phyloP scores from a whole-genome alignment of 139 green algal genomes.

The Volvox africanus region DNA sequence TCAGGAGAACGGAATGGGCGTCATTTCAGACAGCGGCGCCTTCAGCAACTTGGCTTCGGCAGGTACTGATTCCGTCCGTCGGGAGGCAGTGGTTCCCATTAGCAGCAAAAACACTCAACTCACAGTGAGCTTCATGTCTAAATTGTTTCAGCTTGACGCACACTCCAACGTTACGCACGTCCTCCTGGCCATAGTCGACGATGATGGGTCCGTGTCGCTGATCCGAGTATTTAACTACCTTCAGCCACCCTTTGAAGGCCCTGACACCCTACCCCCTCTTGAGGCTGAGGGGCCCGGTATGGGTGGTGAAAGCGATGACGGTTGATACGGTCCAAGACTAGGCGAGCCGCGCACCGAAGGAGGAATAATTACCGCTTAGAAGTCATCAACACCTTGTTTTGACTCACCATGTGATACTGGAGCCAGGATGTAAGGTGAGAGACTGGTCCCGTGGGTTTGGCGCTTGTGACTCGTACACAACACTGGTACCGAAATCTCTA shows the following conservation, averaged over 20 bases:
- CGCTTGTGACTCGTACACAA: no score
- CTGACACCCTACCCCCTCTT: conserved; percentile 41
- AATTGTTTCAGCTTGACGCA: conserved; percentile 44
- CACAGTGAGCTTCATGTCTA: conserved; percentile 19
- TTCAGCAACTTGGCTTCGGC: not conserved
- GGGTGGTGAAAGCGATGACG: conserved; percentile 30
- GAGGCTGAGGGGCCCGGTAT: not conserved
- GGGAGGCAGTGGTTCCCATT: conserved; percentile 53
- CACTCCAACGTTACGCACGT: conserved; percentile 43
- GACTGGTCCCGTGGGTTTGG: no score
- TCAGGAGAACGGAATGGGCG: not conserved
- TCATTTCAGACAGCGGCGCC: not conserved
- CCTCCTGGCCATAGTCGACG: conserved; percentile 58
- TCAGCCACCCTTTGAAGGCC: conserved; percentile 61
- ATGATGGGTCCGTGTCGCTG: conserved; percentile 60
- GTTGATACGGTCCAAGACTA: not conserved
- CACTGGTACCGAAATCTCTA: no score
- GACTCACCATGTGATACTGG: no score
- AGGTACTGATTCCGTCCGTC: not conserved
- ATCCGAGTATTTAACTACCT: conserved; percentile 58
- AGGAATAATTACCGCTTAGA: no score
- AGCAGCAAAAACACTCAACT: conserved; percentile 54
- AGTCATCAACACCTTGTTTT: no score
- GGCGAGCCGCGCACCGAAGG: no score
- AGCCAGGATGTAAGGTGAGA: no score